These are phyloP conservation scores for Tuber umbilicatum DNA, from an alignment of 495 filamentous ascomycete species.

Conservation along the genomic window DNA sequence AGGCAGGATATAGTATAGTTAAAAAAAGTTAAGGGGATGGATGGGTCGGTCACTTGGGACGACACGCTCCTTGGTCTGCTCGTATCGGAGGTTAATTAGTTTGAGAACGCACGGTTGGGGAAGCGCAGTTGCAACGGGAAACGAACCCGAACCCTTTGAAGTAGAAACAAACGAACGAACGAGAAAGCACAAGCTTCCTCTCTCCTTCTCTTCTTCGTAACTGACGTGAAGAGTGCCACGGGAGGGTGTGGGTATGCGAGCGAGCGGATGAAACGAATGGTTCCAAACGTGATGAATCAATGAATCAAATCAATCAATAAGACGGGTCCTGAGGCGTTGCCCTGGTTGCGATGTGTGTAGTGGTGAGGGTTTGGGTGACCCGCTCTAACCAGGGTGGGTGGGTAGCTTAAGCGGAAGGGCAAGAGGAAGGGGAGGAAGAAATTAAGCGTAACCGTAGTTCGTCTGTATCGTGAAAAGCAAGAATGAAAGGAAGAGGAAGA, in stretches of 20 bases:
- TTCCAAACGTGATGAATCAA: neutral
- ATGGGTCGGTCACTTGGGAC: slow-evolving; percentile 1
- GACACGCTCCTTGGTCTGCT: neutral
- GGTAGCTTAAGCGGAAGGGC: neutral
- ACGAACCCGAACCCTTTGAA: neutral
- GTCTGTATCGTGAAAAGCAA: slow-evolving; percentile 30
- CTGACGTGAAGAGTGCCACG: neutral
- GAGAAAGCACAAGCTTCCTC: neutral
- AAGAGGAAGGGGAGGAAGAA: slow-evolving; percentile 1
- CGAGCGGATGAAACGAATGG: slow-evolving; percentile 1
- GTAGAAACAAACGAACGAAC: neutral
- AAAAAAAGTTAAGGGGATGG: neutral
- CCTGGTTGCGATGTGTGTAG: neutral
- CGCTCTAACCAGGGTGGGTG: neutral
- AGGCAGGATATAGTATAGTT: neutral
- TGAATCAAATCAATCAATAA: slow-evolving; percentile 3
- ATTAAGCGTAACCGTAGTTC: slow-evolving; percentile 10
- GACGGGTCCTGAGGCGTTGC: neutral
- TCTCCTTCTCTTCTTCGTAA: neutral
- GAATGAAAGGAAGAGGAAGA: neutral
- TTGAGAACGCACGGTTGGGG: neutral
- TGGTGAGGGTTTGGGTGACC: neutral
- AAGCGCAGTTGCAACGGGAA: neutral
- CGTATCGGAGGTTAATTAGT: neutral
- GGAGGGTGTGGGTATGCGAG: slow-evolving; percentile 16